phyloP scores from a whole-genome alignment of 768 basidiomycete species.

The Aureoboletus auriporus region DNA sequence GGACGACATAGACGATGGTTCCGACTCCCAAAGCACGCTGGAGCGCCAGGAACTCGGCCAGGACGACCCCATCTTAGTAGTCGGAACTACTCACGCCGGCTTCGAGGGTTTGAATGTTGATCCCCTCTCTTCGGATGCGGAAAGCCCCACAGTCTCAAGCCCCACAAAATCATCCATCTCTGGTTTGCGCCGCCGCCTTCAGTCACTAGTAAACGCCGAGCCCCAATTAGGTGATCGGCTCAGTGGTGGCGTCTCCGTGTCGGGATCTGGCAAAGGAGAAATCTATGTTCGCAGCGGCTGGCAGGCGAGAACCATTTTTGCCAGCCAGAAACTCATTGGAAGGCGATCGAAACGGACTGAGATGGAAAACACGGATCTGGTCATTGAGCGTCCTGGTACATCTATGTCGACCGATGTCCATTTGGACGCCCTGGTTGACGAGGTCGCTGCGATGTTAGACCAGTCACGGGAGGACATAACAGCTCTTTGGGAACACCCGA shows the following conservation, averaged over 20 bases:
- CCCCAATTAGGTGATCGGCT: slow-evolving; percentile 63
- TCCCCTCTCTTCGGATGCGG: slow-evolving; percentile 8
- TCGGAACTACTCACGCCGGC: slow-evolving; percentile 11
- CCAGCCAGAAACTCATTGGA: slow-evolving; percentile 35
- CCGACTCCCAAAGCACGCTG: slow-evolving; percentile 32
- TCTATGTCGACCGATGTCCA: slow-evolving; percentile 30
- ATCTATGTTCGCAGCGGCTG: slow-evolving; percentile 79
- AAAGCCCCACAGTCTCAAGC: slow-evolving; percentile 12
- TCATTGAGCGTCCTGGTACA: slow-evolving; percentile 24
- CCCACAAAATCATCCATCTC: slow-evolving; percentile 37
- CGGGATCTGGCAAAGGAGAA: slow-evolving; percentile 71
- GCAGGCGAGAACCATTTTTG: slow-evolving; percentile 67
- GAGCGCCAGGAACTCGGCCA: slow-evolving; percentile 30
- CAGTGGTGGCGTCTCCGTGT: slow-evolving; percentile 68
- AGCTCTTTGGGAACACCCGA: slow-evolving; percentile 68
- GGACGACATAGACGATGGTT: slow-evolving; percentile 58
- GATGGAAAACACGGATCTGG: slow-evolving; percentile 24
- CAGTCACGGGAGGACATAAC: slow-evolving; percentile 61
- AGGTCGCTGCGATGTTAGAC: slow-evolving; percentile 57
- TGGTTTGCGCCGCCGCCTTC: slow-evolving; percentile 54
- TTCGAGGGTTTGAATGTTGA: slow-evolving; percentile 9
- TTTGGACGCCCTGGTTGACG: slow-evolving; percentile 54
- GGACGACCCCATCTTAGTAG: slow-evolving; percentile 19
- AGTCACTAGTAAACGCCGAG: slow-evolving; percentile 60
- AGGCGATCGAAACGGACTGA: slow-evolving; percentile 24